Percentiles rank a stretch among this genome's conserved stretches.
phyloP scores from a whole-genome alignment of 495 filamentous ascomycete genomes.

The Trichoderma virens region DNA sequence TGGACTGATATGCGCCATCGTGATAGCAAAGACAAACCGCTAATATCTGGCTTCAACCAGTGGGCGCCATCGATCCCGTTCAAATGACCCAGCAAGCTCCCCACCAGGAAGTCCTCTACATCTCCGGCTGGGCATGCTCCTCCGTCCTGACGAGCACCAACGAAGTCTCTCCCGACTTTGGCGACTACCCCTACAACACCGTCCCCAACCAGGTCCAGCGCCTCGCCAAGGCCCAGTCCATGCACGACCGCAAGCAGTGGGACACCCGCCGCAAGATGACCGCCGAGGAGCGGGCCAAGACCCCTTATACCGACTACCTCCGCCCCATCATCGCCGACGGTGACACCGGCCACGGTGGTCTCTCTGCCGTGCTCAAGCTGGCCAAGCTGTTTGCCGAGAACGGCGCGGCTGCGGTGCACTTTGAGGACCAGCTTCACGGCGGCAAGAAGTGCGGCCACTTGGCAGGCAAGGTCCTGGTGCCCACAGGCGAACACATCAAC shows the following conservation, averaged over 20 bases:
- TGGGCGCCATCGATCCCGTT: constrained; percentile 95
- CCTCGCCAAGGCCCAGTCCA: constrained; percentile 88
- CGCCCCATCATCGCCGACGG: constrained; percentile 96
- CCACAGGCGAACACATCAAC: constrained; percentile 92
- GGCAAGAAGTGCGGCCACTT: constrained; percentile 98
- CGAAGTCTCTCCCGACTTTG: constrained; percentile 94
- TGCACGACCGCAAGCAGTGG: constrained; percentile 96
- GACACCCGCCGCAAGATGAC: constrained; percentile 72
- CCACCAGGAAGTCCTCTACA: constrained; percentile 91
- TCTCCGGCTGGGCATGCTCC: constrained; percentile 96
- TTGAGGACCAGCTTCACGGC: constrained; percentile 95
- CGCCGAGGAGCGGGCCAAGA: constrained; percentile 58
- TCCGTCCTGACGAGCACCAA: constrained; percentile 87
- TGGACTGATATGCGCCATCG: not conserved
- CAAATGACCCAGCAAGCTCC: constrained; percentile 99
- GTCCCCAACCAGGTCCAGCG: constrained; percentile 97
- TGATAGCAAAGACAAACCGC: not conserved
- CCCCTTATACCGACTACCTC: constrained; percentile 83
- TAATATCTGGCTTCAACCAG: constrained; percentile 28
- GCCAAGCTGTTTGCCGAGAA: constrained; percentile 99
- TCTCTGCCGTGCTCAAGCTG: constrained; percentile 89
- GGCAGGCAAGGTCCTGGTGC: constrained; percentile 93
- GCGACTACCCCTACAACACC: constrained; percentile 97
- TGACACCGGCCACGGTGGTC: constrained; percentile 87
- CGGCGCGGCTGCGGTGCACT: constrained; percentile 91